phyloP scores from a whole-genome alignment of 805 yeast species.

The Candida tibetensis region DNA sequence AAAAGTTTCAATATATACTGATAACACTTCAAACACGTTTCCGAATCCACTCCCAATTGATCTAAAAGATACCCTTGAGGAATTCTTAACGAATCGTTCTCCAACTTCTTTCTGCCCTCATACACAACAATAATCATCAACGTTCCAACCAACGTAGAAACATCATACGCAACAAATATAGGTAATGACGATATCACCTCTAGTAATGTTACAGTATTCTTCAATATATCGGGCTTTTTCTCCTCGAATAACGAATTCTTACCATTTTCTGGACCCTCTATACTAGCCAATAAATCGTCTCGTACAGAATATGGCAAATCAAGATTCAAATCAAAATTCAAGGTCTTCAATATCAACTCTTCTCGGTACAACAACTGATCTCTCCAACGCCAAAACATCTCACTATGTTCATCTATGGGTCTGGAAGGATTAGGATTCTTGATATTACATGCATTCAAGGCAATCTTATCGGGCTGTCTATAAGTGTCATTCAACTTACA shows the following conservation, averaged over 20 bases:
- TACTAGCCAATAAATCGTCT: constrained; percentile 18
- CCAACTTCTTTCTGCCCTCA: constrained; percentile 21
- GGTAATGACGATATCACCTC: constrained; percentile 41
- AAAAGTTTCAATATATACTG: constrained; percentile 23
- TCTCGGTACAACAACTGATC: constrained; percentile 44
- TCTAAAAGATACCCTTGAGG: constrained; percentile 19
- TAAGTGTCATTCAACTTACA: constrained; percentile 42
- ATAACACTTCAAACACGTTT: constrained; percentile 24
- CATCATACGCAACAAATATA: constrained; percentile 33
- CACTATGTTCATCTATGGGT: constrained; percentile 38
- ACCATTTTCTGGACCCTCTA: constrained; percentile 2
- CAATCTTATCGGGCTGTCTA: constrained; percentile 43
- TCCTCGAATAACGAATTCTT: constrained; percentile 9
- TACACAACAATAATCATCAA: constrained; percentile 19
- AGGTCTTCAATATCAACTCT: constrained; percentile 36
- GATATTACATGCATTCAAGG: constrained; percentile 34
- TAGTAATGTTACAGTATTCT: constrained; percentile 32
- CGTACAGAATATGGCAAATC: constrained; percentile 38
- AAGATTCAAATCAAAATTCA: constrained; percentile 39
- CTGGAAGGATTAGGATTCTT: constrained; percentile 28
- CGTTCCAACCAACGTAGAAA: constrained; percentile 31
- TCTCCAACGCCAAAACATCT: constrained; percentile 43
- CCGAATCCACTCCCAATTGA: constrained; percentile 14
- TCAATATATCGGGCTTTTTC: constrained; percentile 20
- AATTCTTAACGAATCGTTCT: constrained; percentile 10